phyloP scores from a whole-genome alignment of 768 basidiomycete genomes.

The Tephrocybe sp. region DNA sequence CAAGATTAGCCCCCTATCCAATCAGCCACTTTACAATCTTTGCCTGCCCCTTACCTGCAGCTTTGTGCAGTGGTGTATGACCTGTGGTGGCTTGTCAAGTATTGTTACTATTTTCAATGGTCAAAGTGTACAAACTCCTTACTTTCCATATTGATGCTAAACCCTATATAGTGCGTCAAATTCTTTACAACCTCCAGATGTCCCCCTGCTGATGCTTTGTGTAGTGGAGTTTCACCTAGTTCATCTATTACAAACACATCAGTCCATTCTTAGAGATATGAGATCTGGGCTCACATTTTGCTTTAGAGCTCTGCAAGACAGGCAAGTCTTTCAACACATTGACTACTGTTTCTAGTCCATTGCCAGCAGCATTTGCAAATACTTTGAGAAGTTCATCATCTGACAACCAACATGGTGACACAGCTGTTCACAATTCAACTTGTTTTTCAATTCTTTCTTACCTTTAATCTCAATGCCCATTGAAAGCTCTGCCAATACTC shows the following conservation, averaged over 20 bases:
- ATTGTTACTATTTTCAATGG: neutral
- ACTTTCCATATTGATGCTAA: neutral
- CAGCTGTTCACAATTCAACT: neutral
- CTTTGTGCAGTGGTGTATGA: neutral
- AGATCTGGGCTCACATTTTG: neutral
- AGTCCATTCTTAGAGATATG: neutral
- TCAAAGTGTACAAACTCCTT: neutral
- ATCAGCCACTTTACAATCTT: neutral
- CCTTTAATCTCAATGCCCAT: neutral
- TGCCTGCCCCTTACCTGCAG: neutral
- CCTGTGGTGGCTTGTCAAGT: neutral
- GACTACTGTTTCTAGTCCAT: neutral
- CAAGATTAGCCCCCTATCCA: neutral
- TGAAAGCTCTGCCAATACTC: neutral
- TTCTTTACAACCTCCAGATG: no score
- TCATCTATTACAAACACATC: neutral
- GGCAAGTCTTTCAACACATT: neutral
- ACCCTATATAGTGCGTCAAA: neutral
- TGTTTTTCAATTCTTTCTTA: neutral
- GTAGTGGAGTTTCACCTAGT: no score
- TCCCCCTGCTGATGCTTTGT: no score
- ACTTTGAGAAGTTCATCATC: neutral
- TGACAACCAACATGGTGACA: no score
- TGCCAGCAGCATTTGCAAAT: no score
- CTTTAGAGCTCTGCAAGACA: neutral